phyloP scores from a whole-genome alignment of 2,329 filamentous ascomycete species.

The Triangularia verruculosa region DNA sequence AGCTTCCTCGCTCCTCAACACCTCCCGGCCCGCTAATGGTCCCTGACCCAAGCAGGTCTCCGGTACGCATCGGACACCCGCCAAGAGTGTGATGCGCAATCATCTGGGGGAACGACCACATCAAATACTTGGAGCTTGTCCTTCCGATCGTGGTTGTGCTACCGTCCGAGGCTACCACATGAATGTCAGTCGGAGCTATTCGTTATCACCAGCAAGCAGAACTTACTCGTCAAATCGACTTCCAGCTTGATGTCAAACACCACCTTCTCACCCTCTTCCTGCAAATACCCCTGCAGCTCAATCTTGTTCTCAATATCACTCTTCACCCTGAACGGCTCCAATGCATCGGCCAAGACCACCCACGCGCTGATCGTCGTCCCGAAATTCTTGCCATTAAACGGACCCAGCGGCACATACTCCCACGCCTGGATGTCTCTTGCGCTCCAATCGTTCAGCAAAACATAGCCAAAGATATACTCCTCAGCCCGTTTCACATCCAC shows the following conservation, averaged over 20 bases:
- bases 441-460: slow-evolving; percentile 85
- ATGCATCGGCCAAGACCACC: slow-evolving; percentile 73
- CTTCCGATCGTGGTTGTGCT: slow-evolving; percentile 55
- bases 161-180: slow-evolving; percentile 40
- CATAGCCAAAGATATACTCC: slow-evolving; percentile 72
- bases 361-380: slow-evolving; percentile 73
- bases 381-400: slow-evolving; percentile 84
- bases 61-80: slow-evolving; percentile 70
- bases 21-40: slow-evolving; percentile 59
- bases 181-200: neutral
- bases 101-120: slow-evolving; percentile 86
- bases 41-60: slow-evolving; percentile 74
- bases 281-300: slow-evolving; percentile 46
- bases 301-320: slow-evolving; percentile 33
- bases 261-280: slow-evolving; percentile 55
- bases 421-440: slow-evolving; percentile 78
- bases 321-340: slow-evolving; percentile 54
- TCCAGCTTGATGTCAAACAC: slow-evolving; percentile 69
- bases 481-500: slow-evolving; percentile 64
- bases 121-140: slow-evolving; percentile 62
- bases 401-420: slow-evolving; percentile 80
- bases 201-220: neutral
- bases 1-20: slow-evolving; percentile 38
- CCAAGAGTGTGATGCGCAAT: slow-evolving; percentile 74
- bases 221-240: slow-evolving; percentile 59